Evolutionary conservation across 2,329 filamentous ascomycete species (phyloP).

Genomic region (Pseudogymnoascus destructans): DNA sequence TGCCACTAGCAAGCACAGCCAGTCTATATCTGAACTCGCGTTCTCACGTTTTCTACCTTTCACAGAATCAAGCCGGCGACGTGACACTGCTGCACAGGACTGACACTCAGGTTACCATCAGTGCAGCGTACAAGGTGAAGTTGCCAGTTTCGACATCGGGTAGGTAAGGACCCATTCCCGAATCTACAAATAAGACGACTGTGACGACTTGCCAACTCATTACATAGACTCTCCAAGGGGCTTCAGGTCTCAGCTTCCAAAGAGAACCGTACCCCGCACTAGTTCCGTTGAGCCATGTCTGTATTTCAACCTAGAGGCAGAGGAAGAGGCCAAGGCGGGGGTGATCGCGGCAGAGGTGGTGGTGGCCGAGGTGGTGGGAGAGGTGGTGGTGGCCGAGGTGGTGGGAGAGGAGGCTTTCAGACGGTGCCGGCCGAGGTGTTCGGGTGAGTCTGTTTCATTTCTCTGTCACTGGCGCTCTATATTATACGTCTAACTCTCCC

Average conservation of each 20-base stretch:
- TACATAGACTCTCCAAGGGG: not conserved
- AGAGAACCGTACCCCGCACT: not conserved
- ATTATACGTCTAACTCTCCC: not conserved
- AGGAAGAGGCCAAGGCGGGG: conserved; percentile 8
- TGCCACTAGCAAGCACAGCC: not conserved
- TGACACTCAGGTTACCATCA: not conserved
- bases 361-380: conserved; percentile 6
- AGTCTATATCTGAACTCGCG: not conserved
- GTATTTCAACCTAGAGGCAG: not conserved
- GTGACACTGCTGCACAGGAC: not conserved
- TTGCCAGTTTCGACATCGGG: not conserved
- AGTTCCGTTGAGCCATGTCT: not conserved
- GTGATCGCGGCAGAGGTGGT: conserved; percentile 2
- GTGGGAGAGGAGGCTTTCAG: conserved; percentile 2
- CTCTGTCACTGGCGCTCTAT: not conserved
- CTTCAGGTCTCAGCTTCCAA: not conserved
- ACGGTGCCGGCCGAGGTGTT: not conserved
- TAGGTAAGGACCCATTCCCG: not conserved
- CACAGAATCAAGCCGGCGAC: not conserved
- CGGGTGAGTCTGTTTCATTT: conserved; percentile 10
- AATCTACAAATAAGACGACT: not conserved
- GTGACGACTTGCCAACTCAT: not conserved
- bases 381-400: conserved; percentile 1
- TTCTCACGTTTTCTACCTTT: not conserved
- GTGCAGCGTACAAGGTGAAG: not conserved